These are phyloP conservation scores for Solanum paucissectum DNA, from an alignment of 257 asterid species.

Conservation along the genomic window DNA sequence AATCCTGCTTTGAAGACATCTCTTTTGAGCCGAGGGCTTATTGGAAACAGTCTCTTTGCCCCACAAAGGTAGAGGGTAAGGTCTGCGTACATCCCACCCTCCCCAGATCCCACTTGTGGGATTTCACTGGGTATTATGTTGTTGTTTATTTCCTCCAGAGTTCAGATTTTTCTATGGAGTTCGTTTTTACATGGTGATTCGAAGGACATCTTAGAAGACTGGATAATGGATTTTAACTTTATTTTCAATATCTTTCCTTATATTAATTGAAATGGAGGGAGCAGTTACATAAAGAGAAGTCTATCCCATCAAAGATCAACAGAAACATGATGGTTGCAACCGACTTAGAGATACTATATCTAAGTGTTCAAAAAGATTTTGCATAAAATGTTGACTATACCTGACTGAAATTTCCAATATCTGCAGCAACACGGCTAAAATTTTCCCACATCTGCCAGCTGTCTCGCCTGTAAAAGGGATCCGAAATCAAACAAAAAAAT, in stretches of 20 bases:
- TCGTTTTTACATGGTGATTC: neutral
- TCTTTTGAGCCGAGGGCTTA: neutral
- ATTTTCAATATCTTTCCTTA: neutral
- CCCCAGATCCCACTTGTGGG: neutral
- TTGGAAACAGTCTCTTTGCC: neutral
- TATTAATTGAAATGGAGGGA: neutral
- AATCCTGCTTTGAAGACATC: neutral
- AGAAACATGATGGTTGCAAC: neutral
- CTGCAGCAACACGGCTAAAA: conserved; percentile 77
- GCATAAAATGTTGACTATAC: neutral
- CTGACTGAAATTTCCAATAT: conserved; percentile 60
- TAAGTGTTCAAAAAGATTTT: neutral
- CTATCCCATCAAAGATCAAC: neutral
- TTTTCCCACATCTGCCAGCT: conserved; percentile 99
- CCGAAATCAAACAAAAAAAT: neutral
- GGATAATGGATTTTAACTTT: neutral
- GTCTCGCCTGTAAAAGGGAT: conserved; percentile 26
- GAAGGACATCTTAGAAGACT: neutral
- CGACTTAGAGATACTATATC: neutral
- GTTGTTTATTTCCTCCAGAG: neutral
- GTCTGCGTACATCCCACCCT: neutral
- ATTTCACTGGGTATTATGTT: neutral
- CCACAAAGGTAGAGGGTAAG: neutral
- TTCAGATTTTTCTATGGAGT: neutral
- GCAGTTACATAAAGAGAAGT: neutral